Evolutionary conservation across 768 basidiomycete genomes (phyloP), one percentile per base, ranked within the genome.

Genomic region (Russula sp.): DNA sequence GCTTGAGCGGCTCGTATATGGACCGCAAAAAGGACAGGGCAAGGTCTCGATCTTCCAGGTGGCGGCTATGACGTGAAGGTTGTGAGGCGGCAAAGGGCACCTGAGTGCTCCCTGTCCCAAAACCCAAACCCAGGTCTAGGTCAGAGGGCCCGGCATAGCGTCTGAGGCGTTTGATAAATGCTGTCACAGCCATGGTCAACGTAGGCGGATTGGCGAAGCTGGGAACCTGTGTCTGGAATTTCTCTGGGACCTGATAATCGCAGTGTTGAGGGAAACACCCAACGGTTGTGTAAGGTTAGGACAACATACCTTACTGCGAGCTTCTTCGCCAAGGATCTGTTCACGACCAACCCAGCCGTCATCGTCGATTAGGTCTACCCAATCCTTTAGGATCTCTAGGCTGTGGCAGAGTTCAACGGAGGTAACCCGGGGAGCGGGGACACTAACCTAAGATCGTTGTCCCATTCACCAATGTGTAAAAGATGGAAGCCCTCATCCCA

Each of bases 401-500:
- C 94, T 93, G 64, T 37, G 34, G 44, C 59, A 39, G 7, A 22
- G 11, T 14, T 48, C 39, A 35, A 35, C 18, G 20, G 20, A 10
- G 20, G 31, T 16, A 27, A 20, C 3, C 13, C 22, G 4, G 16
- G 22, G 4, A 6, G 49, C 9, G 32, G 27, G 37, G 8, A 10
- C 8, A 61, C 70, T 55, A 63, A 85, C 86, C 85, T 86, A 59
- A 97, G 84, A 69, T 92, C 93, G 63, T 88, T 93, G 70, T 98
- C 96, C 89, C 90, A 95, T 70, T 87, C 85, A 18, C 93, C 93
- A 50, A 98, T 91, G 67, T 95, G 87, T 39, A 94, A 75, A 35
- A 98, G 75, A 75, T 98, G 95, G 79, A 98, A 98, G 1, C 95
- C 95, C 75, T 98, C 95, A 73, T 98, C 95, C 95, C 95, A 98